Percentiles rank a stretch among this genome's conserved stretches.
phyloP scores from a whole-genome alignment of 805 yeast species.

The Barnettozyma botsteinii region DNA sequence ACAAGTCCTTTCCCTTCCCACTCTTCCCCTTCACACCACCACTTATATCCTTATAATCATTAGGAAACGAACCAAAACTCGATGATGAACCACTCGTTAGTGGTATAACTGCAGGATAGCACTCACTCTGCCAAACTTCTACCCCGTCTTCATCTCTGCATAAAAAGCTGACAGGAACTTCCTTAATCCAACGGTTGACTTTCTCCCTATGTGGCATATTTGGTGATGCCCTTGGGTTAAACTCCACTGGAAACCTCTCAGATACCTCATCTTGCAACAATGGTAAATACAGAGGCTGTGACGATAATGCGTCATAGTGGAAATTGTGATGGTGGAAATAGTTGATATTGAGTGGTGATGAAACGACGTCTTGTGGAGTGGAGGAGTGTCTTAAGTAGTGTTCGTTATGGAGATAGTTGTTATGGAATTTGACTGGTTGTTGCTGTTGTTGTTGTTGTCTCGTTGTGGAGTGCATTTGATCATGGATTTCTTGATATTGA shows the following conservation, averaged over 20 bases:
- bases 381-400: no score
- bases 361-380: no score
- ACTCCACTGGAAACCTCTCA: conserved; percentile 36
- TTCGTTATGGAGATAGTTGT: no score
- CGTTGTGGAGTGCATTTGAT: background rate
- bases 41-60: background rate
- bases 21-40: no score
- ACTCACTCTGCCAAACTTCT: conserved; percentile 33
- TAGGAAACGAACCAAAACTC: background rate
- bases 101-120: conserved; percentile 44
- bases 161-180: conserved; percentile 43
- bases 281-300: no score
- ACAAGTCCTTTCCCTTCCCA: conserved; percentile 21
- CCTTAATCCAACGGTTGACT: conserved; percentile 56
- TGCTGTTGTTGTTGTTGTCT: background rate
- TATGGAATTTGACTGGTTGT: conserved; percentile 28
- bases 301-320: no score
- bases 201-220: conserved; percentile 66
- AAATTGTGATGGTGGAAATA: no score
- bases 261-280: no score
- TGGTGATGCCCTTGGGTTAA: conserved; percentile 56
- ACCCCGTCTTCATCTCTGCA: conserved; percentile 8
- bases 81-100: conserved; percentile 11
- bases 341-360: no score
- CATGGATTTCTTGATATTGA: no score